These are phyloP conservation scores for Grosmannia clavigera DNA, from an alignment of 2,329 filamentous ascomycete species.

Conservation along the genomic window DNA sequence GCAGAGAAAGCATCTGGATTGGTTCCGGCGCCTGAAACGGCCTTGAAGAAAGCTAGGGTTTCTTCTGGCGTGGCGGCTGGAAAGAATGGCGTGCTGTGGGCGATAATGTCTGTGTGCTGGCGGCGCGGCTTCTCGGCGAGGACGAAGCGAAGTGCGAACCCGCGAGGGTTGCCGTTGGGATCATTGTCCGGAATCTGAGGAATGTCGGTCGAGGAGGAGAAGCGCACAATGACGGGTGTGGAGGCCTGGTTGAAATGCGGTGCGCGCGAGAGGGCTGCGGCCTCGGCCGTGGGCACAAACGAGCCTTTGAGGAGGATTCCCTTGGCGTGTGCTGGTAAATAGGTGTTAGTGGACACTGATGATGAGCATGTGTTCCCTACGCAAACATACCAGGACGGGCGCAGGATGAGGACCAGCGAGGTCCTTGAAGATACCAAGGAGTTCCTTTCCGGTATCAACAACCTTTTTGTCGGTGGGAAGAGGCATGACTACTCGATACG, in stretches of 20 bases:
- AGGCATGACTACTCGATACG: conserved; percentile 26
- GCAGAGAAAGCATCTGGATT: conserved; percentile 22
- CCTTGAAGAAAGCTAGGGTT: conserved; percentile 36
- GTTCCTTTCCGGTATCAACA: conserved; percentile 22
- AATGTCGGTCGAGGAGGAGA: conserved; percentile 38
- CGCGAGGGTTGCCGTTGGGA: conserved; percentile 32
- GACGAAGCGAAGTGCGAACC: conserved; percentile 35
- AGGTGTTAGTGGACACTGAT: neutral
- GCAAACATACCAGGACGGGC: conserved; percentile 22
- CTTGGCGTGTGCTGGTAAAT: conserved; percentile 36
- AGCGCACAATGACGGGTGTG: conserved; percentile 35
- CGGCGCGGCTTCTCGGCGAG: conserved; percentile 25
- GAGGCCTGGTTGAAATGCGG: conserved; percentile 32
- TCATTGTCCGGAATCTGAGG: conserved; percentile 37
- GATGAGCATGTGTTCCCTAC: neutral
- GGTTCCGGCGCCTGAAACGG: conserved; percentile 20
- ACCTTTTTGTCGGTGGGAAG: conserved; percentile 27
- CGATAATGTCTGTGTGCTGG: conserved; percentile 43
- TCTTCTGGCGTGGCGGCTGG: conserved; percentile 38
- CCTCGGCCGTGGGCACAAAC: conserved; percentile 34
- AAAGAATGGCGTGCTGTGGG: conserved; percentile 39
- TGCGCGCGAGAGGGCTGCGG: conserved; percentile 30
- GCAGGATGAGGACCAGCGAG: conserved; percentile 27
- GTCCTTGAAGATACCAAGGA: conserved; percentile 24
- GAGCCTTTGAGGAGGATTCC: conserved; percentile 37